Evolutionary conservation across 2,329 filamentous ascomycete genomes (phyloP), one percentile per base, ranked within the genome.

Genomic region (Fusarium burgessii): DNA sequence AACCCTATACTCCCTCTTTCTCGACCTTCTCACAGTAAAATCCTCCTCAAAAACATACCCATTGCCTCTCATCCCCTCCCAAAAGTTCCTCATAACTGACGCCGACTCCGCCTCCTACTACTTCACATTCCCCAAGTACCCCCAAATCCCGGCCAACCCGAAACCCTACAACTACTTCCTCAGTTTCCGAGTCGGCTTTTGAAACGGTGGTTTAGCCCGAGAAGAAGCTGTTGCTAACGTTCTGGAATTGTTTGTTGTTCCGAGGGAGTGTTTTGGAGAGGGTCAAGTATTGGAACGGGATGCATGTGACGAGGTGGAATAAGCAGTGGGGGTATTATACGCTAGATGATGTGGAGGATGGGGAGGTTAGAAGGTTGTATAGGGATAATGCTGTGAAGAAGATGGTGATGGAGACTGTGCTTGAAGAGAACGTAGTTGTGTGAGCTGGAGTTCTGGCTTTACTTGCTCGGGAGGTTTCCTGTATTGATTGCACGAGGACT

Each of bases 241-340:
- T 8, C n/a, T 27, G 1, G 49, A 55, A 11, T 36, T 63, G 0
- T 17, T 57, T 7, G 2, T 7, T 4, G n/a, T 57, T 13, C 12
- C 32, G 9, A 32, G 8, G 6, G 38, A 50, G 12, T 43, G 10
- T 12, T 64, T 59, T 41, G 43, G 43, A 0, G 7, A 18, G 49
- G 6, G 27, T 42, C 1, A 43, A 18, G 18, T 50, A 50, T 0
- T 65, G 59, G 59, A 20, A 58, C 64, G 50, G 50, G 15, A 25
- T 58, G 13, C 10, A 23, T n/a, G 32, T 33, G 1, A 46, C 14
- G 25, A 9, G 50, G 2, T 56, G 29, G 3, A 58, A 57, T 11
- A 64, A 43, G 32, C 59, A 65, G 38, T 58, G 50, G 50, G 62
- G 50, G 0, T 65, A 38, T 4, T 65, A 65, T 14, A 50, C 18